Base-by-base conservation (phyloP, 805 yeast species). In the Pichia membranifaciens region DNA sequence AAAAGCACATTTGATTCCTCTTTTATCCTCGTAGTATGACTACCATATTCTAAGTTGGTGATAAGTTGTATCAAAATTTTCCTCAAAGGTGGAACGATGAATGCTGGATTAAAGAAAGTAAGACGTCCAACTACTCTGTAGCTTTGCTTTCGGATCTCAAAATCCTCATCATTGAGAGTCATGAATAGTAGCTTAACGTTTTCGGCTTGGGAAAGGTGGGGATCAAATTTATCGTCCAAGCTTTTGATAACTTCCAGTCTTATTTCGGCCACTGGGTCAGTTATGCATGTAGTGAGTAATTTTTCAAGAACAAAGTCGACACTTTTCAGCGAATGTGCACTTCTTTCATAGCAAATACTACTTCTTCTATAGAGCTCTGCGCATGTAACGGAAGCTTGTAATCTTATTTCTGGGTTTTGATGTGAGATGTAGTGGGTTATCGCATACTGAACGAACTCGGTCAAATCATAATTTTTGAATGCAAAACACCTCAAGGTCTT, bases 201-300 rank as follows among this genome's bases (percentile, higher is more conserved):
- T 50, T 87, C 95, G 0, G 96, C 95, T 62, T 93, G 98, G 0
- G 97, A 87, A 29, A 93, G 66, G 58, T 93, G 98, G 0, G 96
- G 87, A 58, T 93, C 97, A 61, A 91, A 86, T 49, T 75, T 75
- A 2, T 81, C 76, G 33, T 86, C 86, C 34, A 95, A 69, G 40
- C 89, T 76, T 44, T 75, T 75, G 48, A 93, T 69, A 0, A 91
- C 88, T 51, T 86, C 90, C 9, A 86, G 67, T 48, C 99, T 72
- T 29, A 91, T 87, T 49, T 90, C 97, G 2, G 91, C 78, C 3
- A 78, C 78, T 0, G 96, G 87, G 56, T 93, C 99, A 0, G 96
- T 85, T 13, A 91, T 84, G 2, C 95, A 88, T 8, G 88, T 74
- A 0, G 95, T 79, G 33, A 93, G 66, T 17, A 93, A 69, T 60